These are phyloP conservation scores for Lachancea quebecensis DNA, from an alignment of 805 yeast genomes.

Conservation along the genomic window DNA sequence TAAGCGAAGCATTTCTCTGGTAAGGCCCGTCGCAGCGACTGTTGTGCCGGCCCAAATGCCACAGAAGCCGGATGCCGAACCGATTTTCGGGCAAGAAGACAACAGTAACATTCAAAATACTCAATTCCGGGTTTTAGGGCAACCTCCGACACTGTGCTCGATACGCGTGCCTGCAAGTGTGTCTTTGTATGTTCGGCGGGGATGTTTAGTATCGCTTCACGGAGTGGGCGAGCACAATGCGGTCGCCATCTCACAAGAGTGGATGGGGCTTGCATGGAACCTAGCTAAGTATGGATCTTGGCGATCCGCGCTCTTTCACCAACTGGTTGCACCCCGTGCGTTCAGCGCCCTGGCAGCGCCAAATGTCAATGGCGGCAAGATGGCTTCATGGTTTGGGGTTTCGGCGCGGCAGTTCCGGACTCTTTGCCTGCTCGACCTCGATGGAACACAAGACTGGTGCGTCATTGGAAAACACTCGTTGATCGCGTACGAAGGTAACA, in stretches of 20 bases:
- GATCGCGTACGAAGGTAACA: slow-evolving; percentile 26
- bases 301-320: slow-evolving; percentile 18
- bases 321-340: slow-evolving; percentile 11
- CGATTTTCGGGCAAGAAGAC: slow-evolving; percentile 12
- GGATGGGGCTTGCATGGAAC: slow-evolving; percentile 20
- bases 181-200: slow-evolving; percentile 22
- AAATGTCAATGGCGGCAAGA: slow-evolving; percentile 10
- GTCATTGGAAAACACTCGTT: slow-evolving; percentile 25
- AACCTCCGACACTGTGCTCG: slow-evolving; percentile 24
- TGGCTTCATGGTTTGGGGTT: slow-evolving; percentile 12
- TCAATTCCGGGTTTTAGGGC: slow-evolving; percentile 17
- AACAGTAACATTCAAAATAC: slow-evolving; percentile 8
- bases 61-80: slow-evolving; percentile 14
- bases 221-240: slow-evolving; percentile 6
- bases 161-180: slow-evolving; percentile 15
- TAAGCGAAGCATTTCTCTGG: slow-evolving; percentile 11
- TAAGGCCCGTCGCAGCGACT: slow-evolving; percentile 17
- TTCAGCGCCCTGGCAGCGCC: slow-evolving; percentile 24
- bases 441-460: slow-evolving; percentile 29
- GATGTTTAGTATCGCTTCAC: slow-evolving; percentile 24
- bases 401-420: slow-evolving; percentile 17
- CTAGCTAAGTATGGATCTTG: slow-evolving; percentile 16
- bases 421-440: slow-evolving; percentile 15
- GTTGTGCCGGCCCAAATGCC: slow-evolving; percentile 17
- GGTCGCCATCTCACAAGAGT: slow-evolving; percentile 18